A percentile compares a stretch with the other conserved stretches of the same genome.
Conservation (phyloP, 208 protist genomes). For the Leishmania major region DNA sequence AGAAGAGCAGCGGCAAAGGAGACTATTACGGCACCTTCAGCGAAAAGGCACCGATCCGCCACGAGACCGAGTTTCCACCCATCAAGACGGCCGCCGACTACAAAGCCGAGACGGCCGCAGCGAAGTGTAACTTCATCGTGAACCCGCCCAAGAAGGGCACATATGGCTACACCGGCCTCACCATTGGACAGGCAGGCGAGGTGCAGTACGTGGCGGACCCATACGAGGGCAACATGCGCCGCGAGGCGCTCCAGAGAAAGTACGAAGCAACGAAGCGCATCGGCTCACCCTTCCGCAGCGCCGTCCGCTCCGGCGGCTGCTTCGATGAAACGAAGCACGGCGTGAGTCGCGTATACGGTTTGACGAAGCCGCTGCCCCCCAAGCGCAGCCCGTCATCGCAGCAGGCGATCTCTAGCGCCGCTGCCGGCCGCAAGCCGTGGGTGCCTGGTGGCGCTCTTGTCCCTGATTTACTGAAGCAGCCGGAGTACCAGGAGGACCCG, state of each 20-base stretch:
- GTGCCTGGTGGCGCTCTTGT: conserved; percentile 69
- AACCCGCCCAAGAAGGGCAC: conserved; percentile 91
- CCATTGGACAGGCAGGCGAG: conserved; percentile 77
- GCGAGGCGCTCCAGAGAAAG: conserved; percentile 44
- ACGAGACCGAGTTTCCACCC: conserved; percentile 85
- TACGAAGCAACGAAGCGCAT: conserved; percentile 21
- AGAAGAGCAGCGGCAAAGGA: conserved; percentile 86
- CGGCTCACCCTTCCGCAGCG: conserved; percentile 60
- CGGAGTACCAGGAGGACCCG: conserved; percentile 91
- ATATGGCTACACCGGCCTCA: conserved; percentile 85
- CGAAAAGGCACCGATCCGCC: conserved; percentile 65
- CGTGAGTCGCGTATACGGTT: conserved; percentile 76
- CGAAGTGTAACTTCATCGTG: conserved; percentile 72
- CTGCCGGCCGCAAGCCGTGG: conserved; percentile 58
- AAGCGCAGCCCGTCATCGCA: conserved; percentile 33
- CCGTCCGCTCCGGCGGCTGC: conserved; percentile 64
- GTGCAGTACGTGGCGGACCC: conserved; percentile 86
- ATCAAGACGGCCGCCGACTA: conserved; percentile 35
- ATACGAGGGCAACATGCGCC: conserved; percentile 45
- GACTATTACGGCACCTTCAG: conserved; percentile 91
- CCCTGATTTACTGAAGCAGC: conserved; percentile 69
- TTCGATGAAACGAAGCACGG: conserved; percentile 82
- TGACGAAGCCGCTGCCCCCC: conserved; percentile 75
- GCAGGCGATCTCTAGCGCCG: not conserved
- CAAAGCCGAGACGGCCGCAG: conserved; percentile 30